phyloP scores from a whole-genome alignment of 2,329 filamentous ascomycete species.

The Stagonosporopsis vannaccii region DNA sequence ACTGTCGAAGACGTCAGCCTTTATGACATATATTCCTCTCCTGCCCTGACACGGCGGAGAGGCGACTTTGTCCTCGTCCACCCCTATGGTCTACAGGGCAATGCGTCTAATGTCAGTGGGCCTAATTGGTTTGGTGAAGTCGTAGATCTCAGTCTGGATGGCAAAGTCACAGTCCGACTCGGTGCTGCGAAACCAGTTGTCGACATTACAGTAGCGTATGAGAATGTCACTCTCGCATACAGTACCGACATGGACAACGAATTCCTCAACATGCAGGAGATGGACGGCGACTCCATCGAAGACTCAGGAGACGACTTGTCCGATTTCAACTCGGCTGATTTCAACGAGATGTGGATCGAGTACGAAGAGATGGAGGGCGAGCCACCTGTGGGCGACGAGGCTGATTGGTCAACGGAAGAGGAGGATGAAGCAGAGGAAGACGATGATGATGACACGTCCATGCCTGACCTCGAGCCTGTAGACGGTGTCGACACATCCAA shows the following conservation, averaged over 20 bases:
- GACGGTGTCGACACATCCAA: slow-evolving; percentile 42
- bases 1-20: slow-evolving; percentile 61
- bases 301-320: slow-evolving; percentile 43
- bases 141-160: slow-evolving; percentile 61
- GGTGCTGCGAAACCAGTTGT: slow-evolving; percentile 57
- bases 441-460: slow-evolving; percentile 40
- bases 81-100: slow-evolving; percentile 25
- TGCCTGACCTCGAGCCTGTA: slow-evolving; percentile 34
- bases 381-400: slow-evolving; percentile 39
- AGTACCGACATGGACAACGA: slow-evolving; percentile 52
- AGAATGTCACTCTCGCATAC: slow-evolving; percentile 59
- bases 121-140: slow-evolving; percentile 65
- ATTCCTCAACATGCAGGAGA: slow-evolving; percentile 30
- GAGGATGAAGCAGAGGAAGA: slow-evolving; percentile 46
- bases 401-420: slow-evolving; percentile 49
- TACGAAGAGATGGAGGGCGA: slow-evolving; percentile 49
- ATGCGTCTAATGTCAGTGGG: slow-evolving; percentile 22
- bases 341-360: slow-evolving; percentile 50
- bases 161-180: slow-evolving; percentile 61
- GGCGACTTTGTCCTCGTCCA: slow-evolving; percentile 63
- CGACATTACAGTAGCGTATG: slow-evolving; percentile 59
- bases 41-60: slow-evolving; percentile 57
- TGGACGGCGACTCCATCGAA: slow-evolving; percentile 41
- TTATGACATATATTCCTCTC: slow-evolving; percentile 63
- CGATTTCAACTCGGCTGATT: slow-evolving; percentile 43